Conservation (phyloP, 148 eudicot genomes). For the Suaeda aralocaspica region DNA sequence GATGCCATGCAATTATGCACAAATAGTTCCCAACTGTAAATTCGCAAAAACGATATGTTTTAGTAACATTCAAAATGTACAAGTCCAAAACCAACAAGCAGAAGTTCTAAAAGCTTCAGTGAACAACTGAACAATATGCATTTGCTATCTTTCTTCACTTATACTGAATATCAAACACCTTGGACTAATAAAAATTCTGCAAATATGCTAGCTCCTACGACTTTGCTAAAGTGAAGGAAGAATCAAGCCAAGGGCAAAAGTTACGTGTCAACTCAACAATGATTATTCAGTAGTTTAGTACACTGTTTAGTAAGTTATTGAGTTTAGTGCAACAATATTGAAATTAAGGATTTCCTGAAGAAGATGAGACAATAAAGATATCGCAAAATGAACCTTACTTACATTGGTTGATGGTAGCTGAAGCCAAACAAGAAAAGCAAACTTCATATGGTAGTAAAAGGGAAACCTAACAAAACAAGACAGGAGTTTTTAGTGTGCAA, state of each 20-base stretch:
- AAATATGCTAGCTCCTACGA: not conserved
- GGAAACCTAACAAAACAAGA: slow-evolving; percentile 57
- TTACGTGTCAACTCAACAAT: not conserved
- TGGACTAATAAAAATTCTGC: not conserved
- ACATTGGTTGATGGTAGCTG: slow-evolving; percentile 83
- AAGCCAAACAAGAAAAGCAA: slow-evolving; percentile 98
- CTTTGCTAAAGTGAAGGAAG: not conserved
- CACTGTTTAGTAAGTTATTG: no score
- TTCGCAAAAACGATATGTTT: not conserved
- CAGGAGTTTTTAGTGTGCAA: slow-evolving; percentile 17
- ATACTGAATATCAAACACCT: not conserved
- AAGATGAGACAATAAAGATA: not conserved
- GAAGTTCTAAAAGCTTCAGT: not conserved
- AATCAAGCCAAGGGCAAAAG: not conserved
- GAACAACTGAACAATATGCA: not conserved
- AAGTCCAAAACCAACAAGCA: not conserved
- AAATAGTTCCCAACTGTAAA: not conserved
- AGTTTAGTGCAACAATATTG: not conserved
- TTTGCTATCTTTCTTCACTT: not conserved
- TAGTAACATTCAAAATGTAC: not conserved
- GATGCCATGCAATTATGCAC: not conserved
- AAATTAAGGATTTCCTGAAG: not conserved
- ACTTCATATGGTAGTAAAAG: slow-evolving; percentile 84
- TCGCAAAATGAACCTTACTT: slow-evolving; percentile 46
- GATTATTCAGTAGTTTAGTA: not conserved